Conservation (phyloP, 2,329 filamentous ascomycete species). For the Cercospora zeina region DNA sequence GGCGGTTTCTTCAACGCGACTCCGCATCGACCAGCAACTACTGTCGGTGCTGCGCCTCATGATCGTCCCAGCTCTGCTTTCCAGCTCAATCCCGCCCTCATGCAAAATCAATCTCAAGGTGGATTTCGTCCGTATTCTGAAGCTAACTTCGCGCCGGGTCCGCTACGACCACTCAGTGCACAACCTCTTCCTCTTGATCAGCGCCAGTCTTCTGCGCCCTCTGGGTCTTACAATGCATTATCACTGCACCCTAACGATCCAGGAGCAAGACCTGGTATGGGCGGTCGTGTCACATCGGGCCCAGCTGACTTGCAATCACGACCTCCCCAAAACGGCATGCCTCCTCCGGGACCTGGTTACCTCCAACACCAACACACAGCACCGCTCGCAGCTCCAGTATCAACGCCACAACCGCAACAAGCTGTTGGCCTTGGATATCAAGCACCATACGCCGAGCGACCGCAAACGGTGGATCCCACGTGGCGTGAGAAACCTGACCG, state of each 20-base stretch:
- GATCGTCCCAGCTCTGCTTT: conserved; percentile 55
- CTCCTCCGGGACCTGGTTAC: conserved; percentile 26
- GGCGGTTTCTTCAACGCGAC: conserved; percentile 44
- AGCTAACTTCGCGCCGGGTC: conserved; percentile 20
- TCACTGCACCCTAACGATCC: conserved; percentile 28
- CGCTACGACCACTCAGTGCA: conserved; percentile 23
- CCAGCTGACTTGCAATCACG: conserved; percentile 30
- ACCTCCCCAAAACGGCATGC: conserved; percentile 8
- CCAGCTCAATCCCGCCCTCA: conserved; percentile 51
- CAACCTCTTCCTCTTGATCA: conserved; percentile 30
- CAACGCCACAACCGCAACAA: conserved; percentile 26
- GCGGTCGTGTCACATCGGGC: conserved; percentile 39
- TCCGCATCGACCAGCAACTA: conserved; percentile 40
- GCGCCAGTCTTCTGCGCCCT: conserved; percentile 25
- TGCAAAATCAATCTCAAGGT: conserved; percentile 33
- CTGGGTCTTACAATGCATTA: conserved; percentile 15
- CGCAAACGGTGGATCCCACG: conserved; percentile 26
- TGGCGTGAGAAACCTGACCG: conserved; percentile 20
- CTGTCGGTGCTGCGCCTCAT: conserved; percentile 50
- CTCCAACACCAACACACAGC: conserved; percentile 29
- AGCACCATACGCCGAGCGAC: conserved; percentile 48
- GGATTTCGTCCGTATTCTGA: conserved; percentile 26
- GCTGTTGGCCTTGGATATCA: conserved; percentile 41
- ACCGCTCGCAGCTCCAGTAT: conserved; percentile 17
- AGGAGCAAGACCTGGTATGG: conserved; percentile 27